phyloP scores from a whole-genome alignment of 805 yeast genomes.

The Tetrapisispora taiwanensis region DNA sequence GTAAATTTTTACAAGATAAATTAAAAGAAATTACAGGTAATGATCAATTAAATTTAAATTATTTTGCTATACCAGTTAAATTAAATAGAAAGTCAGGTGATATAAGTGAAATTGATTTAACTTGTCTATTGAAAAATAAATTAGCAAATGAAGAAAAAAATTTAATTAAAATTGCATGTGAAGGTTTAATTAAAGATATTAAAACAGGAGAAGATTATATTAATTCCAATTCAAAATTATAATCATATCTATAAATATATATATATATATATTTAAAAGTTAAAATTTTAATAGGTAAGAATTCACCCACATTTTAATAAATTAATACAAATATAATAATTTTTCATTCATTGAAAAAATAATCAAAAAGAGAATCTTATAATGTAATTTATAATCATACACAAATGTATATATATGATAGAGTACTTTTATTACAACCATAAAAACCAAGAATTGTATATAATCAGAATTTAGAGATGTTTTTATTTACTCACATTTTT shows the following conservation, averaged over 20 bases:
- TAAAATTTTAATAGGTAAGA: no score
- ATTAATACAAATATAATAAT: no score
- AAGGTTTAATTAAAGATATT: slow-evolving; percentile 45
- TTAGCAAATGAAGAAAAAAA: slow-evolving; percentile 40
- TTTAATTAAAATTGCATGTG: slow-evolving; percentile 43
- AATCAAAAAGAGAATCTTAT: no score
- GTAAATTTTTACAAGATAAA: slow-evolving; percentile 33
- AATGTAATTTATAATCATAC: no score
- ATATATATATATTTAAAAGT: neutral
- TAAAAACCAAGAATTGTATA: no score
- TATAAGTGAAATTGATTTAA: slow-evolving; percentile 41
- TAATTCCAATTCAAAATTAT: slow-evolving; percentile 17
- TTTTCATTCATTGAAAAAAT: no score
- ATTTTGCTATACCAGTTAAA: slow-evolving; percentile 53
- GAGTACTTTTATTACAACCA: no score
- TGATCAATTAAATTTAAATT: slow-evolving; percentile 26
- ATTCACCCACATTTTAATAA: no score
- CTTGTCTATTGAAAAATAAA: slow-evolving; percentile 33
- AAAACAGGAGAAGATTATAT: slow-evolving; percentile 48
- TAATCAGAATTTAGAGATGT: no score
- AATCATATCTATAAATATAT: neutral
- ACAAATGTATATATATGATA: no score
- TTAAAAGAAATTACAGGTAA: slow-evolving; percentile 9
- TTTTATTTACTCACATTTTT: no score
- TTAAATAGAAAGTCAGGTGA: slow-evolving; percentile 38